Evolutionary conservation across 768 basidiomycete species (phyloP), one percentile per base, ranked within the genome.

Genomic region (Pleurotus cornucopiae): DNA sequence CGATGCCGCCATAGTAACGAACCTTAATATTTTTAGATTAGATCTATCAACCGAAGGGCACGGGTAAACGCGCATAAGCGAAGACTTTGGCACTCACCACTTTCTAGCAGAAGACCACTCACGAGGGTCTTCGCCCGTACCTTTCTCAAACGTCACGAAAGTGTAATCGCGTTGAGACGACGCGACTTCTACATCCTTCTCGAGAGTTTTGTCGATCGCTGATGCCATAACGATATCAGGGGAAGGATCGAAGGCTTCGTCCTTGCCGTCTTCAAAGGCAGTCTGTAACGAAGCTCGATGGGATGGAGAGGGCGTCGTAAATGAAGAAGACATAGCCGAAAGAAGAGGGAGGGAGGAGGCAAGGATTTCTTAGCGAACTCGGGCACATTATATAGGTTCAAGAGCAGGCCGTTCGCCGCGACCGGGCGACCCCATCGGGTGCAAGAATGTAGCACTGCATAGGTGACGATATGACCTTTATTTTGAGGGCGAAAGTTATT

Each of bases 41-140:
- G 23, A 40, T 23, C 16, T 21, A 16, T 57, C n/a, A 53, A 34
- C 47, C 23, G 12, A 16, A 16, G 14, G 59, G 16, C 37, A 21
- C 16, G 43, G 45, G 40, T 26, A 11, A 18, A 16, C 34, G n/a
- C 13, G 5, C 11, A 23, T 23, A 49, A 54, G 12, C 30, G 14
- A 53, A 21, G 23, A 21, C 30, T 0, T 34, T 2, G 7, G 16
- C 6, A 41, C 57, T 26, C 46, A 74, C 75, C 75, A 75, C 65
- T 74, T 75, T 54, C 61, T 67, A 2, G 53, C 56, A 2, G 60
- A 59, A 16, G 59, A 57, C 71, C 73, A 74, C 43, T 73, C 73
- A 45, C 71, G 59, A 9, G 73, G 71, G 56, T 75, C 74, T 30
- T 74, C 73, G 4, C 70, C 61, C 2, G 56, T 57, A 7, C 63